These are phyloP conservation scores for Monosporascus cannonballus DNA, from an alignment of 2,329 filamentous ascomycete genomes.

Conservation along the genomic window DNA sequence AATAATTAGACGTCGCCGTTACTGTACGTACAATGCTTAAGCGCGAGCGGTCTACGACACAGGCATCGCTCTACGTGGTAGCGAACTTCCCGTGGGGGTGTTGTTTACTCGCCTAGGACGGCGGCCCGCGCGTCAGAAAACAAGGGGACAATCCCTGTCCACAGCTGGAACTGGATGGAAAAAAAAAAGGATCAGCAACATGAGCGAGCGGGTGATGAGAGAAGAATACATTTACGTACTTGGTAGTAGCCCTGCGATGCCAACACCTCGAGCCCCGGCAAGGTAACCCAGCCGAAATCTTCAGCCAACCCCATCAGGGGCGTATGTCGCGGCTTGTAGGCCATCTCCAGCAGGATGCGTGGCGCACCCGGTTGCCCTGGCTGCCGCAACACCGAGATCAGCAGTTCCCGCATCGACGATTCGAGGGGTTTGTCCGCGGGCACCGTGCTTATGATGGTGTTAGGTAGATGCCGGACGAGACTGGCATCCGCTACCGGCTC, in stretches of 20 bases:
- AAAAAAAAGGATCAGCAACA: conserved; percentile 16
- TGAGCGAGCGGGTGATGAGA: background rate
- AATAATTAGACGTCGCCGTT: too few relatives aligned
- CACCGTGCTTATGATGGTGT: conserved; percentile 82
- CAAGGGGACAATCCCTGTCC: conserved; percentile 74
- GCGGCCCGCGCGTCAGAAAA: conserved; percentile 63
- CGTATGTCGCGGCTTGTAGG: conserved; percentile 84
- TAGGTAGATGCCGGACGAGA: conserved; percentile 44
- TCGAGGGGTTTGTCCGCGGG: conserved; percentile 85
- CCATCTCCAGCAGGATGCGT: conserved; percentile 83
- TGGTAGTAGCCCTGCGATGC: conserved; percentile 87
- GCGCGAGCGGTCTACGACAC: too few relatives aligned
- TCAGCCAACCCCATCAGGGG: conserved; percentile 78
- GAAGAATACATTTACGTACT: conserved; percentile 39
- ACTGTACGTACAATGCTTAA: too few relatives aligned
- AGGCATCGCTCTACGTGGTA: too few relatives aligned
- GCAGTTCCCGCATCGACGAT: conserved; percentile 55
- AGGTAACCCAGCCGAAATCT: conserved; percentile 71
- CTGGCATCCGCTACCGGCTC: conserved; percentile 47
- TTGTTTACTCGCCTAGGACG: conserved; percentile 38
- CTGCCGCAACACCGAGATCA: conserved; percentile 48
- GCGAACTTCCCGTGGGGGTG: background rate
- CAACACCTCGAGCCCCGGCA: conserved; percentile 84
- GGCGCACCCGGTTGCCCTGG: conserved; percentile 28
- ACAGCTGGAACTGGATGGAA: conserved; percentile 61